Conservation (phyloP, 2,329 filamentous ascomycete genomes). For the Aspergillus carbonarius region DNA sequence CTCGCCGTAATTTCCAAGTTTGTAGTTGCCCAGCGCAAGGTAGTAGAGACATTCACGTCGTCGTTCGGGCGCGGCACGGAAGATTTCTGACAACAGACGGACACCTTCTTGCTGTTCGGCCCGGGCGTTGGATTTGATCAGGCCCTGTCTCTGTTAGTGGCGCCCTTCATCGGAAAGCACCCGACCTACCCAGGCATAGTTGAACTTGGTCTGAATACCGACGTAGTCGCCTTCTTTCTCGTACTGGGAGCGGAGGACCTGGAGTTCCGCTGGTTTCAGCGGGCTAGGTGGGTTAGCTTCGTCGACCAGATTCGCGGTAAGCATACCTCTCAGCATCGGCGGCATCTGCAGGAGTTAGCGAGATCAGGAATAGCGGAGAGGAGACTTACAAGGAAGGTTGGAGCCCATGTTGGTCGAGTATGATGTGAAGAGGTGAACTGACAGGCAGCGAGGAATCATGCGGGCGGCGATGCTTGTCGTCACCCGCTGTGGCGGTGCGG, state of each 20-base stretch:
- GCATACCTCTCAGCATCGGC: slow-evolving; percentile 89
- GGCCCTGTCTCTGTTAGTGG: slow-evolving; percentile 59
- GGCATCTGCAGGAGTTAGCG: slow-evolving; percentile 64
- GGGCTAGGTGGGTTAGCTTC: slow-evolving; percentile 57
- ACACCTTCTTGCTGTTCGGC: slow-evolving; percentile 92
- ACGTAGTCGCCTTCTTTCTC: slow-evolving; percentile 98
- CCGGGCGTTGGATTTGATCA: slow-evolving; percentile 87
- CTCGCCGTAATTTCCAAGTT: slow-evolving; percentile 95
- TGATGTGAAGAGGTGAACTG: neutral
- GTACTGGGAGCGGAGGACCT: slow-evolving; percentile 89
- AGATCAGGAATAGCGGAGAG: neutral
- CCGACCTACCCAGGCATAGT: slow-evolving; percentile 87
- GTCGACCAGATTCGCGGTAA: neutral
- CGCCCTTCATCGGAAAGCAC: neutral
- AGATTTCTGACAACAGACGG: slow-evolving; percentile 91
- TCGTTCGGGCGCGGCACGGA: slow-evolving; percentile 87
- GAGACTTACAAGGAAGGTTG: slow-evolving; percentile 51
- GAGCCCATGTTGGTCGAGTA: slow-evolving; percentile 39
- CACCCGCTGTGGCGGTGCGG: slow-evolving; percentile 38
- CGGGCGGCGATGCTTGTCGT: slow-evolving; percentile 22
- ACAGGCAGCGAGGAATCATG: neutral
- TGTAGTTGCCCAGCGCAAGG: slow-evolving; percentile 94
- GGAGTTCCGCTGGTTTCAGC: slow-evolving; percentile 85
- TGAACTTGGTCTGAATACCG: slow-evolving; percentile 97
- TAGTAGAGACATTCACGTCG: slow-evolving; percentile 98